These are phyloP conservation scores for Byssochlamys sp. DNA, from an alignment of 2,329 filamentous ascomycete genomes.

Conservation along the genomic window DNA sequence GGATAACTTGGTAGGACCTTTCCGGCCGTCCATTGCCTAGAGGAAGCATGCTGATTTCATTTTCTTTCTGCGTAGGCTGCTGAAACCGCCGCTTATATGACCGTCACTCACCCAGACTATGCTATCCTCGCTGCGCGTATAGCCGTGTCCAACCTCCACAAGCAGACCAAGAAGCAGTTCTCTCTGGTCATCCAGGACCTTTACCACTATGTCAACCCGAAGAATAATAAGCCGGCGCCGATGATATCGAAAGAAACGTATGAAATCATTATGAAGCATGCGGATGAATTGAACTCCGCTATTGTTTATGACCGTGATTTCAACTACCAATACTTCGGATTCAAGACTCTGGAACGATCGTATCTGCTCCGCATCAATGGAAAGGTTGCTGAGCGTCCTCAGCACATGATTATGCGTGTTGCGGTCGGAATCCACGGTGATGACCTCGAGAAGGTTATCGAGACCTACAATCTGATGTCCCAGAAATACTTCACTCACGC, in stretches of 20 bases:
- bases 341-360: constrained; percentile 97
- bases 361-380: constrained; percentile 92
- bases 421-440: constrained; percentile 93
- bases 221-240: constrained; percentile 69
- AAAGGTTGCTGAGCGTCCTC: constrained; percentile 91
- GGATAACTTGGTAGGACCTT: constrained; percentile 75
- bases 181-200: constrained; percentile 89
- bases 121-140: constrained; percentile 96
- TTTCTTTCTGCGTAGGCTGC: constrained; percentile 57
- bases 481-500: constrained; percentile 98
- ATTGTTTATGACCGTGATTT: constrained; percentile 99
- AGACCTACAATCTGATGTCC: constrained; percentile 99
- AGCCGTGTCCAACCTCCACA: constrained; percentile 97
- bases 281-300: constrained; percentile 93
- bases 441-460: constrained; percentile 83
- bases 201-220: constrained; percentile 92
- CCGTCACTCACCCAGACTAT: constrained; percentile 96
- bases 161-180: constrained; percentile 99
- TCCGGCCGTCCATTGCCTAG: not conserved
- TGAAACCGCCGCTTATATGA: constrained; percentile 99
- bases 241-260: constrained; percentile 93
- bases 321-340: constrained; percentile 99
- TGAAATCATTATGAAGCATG: constrained; percentile 88
- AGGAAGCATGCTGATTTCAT: constrained; percentile 14
- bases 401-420: constrained; percentile 99